Percentiles rank a stretch among this genome's conserved stretches.
These are phyloP conservation scores for Pseudogymnoascus sp. DNA, from an alignment of 2,329 filamentous ascomycete genomes.

Conservation along the genomic window DNA sequence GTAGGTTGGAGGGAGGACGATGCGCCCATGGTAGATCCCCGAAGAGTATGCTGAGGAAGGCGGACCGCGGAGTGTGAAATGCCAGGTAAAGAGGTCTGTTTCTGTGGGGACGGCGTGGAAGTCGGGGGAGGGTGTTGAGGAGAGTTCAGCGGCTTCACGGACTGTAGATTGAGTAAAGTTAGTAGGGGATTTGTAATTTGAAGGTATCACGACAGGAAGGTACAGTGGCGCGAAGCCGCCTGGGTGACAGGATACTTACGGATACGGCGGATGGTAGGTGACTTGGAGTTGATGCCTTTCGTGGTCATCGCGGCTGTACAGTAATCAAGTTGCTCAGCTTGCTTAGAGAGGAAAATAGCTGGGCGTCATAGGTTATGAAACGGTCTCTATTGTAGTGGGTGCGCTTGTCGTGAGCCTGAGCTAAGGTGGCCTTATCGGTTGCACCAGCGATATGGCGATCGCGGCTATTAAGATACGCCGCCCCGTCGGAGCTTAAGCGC, in stretches of 20 bases:
- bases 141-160: slow-evolving; percentile 84
- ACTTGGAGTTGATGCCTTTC: slow-evolving; percentile 57
- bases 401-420: background rate
- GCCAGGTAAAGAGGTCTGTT: slow-evolving; percentile 92
- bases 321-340: background rate
- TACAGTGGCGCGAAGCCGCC: background rate
- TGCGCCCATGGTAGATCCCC: slow-evolving; percentile 92
- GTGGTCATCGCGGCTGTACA: background rate
- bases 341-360: background rate
- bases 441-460: slow-evolving; percentile 1
- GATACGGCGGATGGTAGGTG: slow-evolving; percentile 77
- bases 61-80: slow-evolving; percentile 91
- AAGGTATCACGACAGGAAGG: slow-evolving; percentile 22
- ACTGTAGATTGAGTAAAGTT: slow-evolving; percentile 39
- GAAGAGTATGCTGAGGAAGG: slow-evolving; percentile 66
- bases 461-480: background rate
- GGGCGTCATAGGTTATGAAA: background rate
- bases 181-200: slow-evolving; percentile 21
- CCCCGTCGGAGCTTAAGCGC: background rate
- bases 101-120: slow-evolving; percentile 72
- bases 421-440: slow-evolving; percentile 8
- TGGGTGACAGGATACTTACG: slow-evolving; percentile 40
- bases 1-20: slow-evolving; percentile 81
- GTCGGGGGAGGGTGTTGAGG: slow-evolving; percentile 70
- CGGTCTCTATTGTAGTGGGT: background rate